Evolutionary conservation across 1,284 basidiomycete species (phyloP), one percentile per base, ranked within the genome.

Genomic region (Pseudozyma hubeiensis): DNA sequence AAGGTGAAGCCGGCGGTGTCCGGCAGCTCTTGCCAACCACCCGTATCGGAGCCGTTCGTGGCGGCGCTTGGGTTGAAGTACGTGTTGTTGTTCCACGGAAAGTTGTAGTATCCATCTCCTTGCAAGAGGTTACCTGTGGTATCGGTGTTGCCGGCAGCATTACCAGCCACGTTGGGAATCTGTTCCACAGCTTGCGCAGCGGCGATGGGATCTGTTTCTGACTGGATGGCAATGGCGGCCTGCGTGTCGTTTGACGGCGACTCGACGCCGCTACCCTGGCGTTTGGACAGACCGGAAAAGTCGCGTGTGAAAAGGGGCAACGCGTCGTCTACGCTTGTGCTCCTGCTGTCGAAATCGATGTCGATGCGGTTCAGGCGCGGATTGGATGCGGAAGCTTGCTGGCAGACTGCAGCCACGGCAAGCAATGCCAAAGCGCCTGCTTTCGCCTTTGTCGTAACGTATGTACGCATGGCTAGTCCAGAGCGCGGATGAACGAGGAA

Each of bases 21-120:
- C 2, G 77, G 74, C 5, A 78, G 60, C 35, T 16, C 35, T 16
- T 52, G 40, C 77, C 77, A 78, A 17, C 93, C 93, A 16, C 10
- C 41, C 0, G 17, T 30, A 33, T 67, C 66, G 35, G 66, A 66
- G 5, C 63, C 66, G 16, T 50, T 70, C 48, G 60, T 52, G 31
- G 17, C 43, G 10, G 72, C 67, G 29, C 11, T 62, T 13, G 59
- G 63, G 13, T 33, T 17, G 37, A 75, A 75, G 19, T 39, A 56
- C 19, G 58, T 58, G 11, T 33, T 30, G 24, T 51, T 50, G 43
- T 65, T 64, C 72, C 72, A 75, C 1, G 52, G 29, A 24, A 40
- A 75, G 19, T 70, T 59, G 41, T 39, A 46, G 55, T 66, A 61
- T 17, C 67, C 72, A 19, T 75, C 72, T 17, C 59, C 67, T 34